Conservation (phyloP, 331 rosid species). For the Cucumis variabilis region DNA sequence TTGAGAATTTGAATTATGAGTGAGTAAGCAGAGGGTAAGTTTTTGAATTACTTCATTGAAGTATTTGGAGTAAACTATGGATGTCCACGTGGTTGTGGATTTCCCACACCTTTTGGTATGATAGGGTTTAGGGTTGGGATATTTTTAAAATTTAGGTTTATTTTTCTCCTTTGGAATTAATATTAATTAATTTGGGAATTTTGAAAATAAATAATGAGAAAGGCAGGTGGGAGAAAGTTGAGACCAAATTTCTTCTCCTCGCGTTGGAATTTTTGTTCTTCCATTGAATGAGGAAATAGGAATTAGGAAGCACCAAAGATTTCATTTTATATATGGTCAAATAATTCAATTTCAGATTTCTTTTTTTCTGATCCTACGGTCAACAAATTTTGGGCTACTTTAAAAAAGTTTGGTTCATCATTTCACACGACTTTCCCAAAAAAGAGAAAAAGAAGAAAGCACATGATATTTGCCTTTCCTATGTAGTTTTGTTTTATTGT, state of each 20-base stretch:
- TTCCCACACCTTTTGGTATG: not conserved
- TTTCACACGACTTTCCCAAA: slow-evolving; percentile 15
- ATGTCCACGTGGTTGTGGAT: not conserved
- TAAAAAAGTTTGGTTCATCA: not conserved
- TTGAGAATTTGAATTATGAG: no score
- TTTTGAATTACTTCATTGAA: no score
- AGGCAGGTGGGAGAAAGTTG: slow-evolving; percentile 27
- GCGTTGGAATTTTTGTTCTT: not conserved
- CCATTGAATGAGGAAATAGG: slow-evolving; percentile 4
- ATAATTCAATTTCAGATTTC: no score
- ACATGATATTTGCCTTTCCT: not conserved
- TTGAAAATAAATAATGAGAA: not conserved
- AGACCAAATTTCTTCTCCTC: no score
- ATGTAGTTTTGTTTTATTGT: not conserved
- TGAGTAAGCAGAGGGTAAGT: not conserved
- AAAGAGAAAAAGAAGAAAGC: not conserved
- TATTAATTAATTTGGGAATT: slow-evolving; percentile 7
- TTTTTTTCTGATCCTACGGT: not conserved
- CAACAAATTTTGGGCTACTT: not conserved
- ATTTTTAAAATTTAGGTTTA: not conserved
- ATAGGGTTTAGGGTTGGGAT: not conserved
- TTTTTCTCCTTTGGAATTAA: not conserved
- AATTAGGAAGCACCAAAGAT: not conserved
- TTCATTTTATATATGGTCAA: not conserved
- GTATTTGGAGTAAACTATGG: not conserved